phyloP scores from a whole-genome alignment of 2,329 filamentous ascomycete genomes.

The Xylaria sp. region DNA sequence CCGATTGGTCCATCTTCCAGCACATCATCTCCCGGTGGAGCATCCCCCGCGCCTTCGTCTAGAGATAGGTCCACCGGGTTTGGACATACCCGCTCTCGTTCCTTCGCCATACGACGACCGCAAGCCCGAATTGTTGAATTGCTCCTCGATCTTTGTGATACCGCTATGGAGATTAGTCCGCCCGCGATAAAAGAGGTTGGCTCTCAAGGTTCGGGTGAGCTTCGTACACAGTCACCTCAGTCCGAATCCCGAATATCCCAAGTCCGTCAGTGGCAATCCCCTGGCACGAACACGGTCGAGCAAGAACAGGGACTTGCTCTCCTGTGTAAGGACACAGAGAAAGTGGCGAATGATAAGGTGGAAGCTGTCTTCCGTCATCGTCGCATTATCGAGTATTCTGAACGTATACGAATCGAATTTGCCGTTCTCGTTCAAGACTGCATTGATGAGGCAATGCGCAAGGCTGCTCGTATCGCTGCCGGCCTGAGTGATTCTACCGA shows the following conservation, averaged over 20 bases:
- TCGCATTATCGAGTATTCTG: conserved; percentile 89
- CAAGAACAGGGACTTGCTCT: conserved; percentile 86
- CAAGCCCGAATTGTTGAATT: conserved; percentile 91
- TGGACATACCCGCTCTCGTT: conserved; percentile 74
- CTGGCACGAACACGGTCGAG: conserved; percentile 82
- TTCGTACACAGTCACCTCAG: conserved; percentile 89
- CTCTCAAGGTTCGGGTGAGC: conserved; percentile 62
- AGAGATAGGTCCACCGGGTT: conserved; percentile 69
- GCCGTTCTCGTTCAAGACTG: conserved; percentile 91
- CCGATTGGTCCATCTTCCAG: conserved; percentile 71
- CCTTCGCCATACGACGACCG: conserved; percentile 85
- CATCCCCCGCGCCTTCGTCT: conserved; percentile 65
- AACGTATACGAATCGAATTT: conserved; percentile 91
- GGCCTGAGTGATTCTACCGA: conserved; percentile 75
- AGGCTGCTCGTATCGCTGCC: conserved; percentile 81
- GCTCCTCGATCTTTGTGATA: conserved; percentile 91
- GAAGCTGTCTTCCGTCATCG: conserved; percentile 89
- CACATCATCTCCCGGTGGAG: conserved; percentile 65
- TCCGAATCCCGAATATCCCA: conserved; percentile 93
- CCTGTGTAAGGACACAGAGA: conserved; percentile 86
- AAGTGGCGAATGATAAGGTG: conserved; percentile 78
- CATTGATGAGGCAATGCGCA: conserved; percentile 84
- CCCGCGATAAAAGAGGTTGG: conserved; percentile 84
- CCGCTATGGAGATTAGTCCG: conserved; percentile 87
- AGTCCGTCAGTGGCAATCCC: conserved; percentile 94